phyloP scores from a whole-genome alignment of 2,329 filamentous ascomycete species.

The Coleophoma cylindrospora region DNA sequence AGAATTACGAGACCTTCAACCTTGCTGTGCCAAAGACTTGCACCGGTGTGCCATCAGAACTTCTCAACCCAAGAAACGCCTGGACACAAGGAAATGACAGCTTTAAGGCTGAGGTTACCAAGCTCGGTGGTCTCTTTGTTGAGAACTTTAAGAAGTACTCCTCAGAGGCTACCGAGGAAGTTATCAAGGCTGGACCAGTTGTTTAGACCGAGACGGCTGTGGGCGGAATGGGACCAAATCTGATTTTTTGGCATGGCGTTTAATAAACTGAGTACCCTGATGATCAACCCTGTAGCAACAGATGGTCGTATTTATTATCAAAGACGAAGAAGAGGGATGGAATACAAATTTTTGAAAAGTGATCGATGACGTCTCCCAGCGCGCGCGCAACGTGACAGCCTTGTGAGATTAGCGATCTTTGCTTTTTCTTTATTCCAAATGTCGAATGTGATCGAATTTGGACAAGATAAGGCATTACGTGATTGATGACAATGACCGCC shows the following conservation, averaged over 20 bases:
- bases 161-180: constrained; percentile 74
- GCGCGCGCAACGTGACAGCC: background rate
- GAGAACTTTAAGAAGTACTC: constrained; percentile 98
- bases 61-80: constrained; percentile 89
- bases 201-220: constrained; percentile 12
- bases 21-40: constrained; percentile 91
- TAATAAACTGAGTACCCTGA: background rate
- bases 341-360: background rate
- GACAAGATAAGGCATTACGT: no score
- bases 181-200: constrained; percentile 60
- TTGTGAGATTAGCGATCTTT: background rate
- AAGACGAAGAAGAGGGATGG: background rate
- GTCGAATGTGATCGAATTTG: no score
- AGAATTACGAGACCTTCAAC: constrained; percentile 96
- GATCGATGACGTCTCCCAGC: background rate
- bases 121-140: constrained; percentile 83
- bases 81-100: constrained; percentile 80
- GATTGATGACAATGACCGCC: no score
- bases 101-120: constrained; percentile 84
- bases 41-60: constrained; percentile 81
- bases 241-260: constrained; percentile 15
- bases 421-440: no score
- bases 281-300: background rate
- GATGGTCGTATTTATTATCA: background rate
- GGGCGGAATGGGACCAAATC: background rate